Evolutionary conservation across 2,329 filamentous ascomycete species (phyloP), one percentile per base, ranked within the genome.

Genomic region (Cercospora zeina): DNA sequence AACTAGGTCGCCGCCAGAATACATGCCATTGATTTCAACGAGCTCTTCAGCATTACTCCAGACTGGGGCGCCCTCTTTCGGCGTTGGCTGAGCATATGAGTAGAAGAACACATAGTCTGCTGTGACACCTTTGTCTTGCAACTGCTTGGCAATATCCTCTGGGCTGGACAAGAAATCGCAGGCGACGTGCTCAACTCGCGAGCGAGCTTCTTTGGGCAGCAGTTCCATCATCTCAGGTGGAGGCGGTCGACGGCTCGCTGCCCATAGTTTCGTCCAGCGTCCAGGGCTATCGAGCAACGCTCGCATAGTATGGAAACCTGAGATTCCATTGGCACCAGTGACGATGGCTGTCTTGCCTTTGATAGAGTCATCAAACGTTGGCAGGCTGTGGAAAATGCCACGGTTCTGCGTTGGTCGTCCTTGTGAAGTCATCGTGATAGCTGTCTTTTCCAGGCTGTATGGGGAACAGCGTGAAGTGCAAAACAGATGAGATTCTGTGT

Each of bases 281-380:
- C 79, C 63, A 0, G 81, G 80, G 19, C 75, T 73, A 36, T 81
- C 75, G 14, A 76, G 73, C 2, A 84, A 74, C 0, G 79, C 81
- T 10, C 78, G 78, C 54, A 84, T 71, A 72, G 82, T 82, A 68
- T 82, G 77, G 63, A 80, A 77, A 1, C 82, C 82, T 0, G 80
- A 82, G 30, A 84, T 81, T 8, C 81, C 83, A 75, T 83, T 84
- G 57, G 81, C 80, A 5, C 82, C 82, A 0, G 81, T 82, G 37
- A 84, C 76, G 49, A 84, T 79, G 2, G 81, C 82, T 0, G 79
- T 82, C 24, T 83, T 74, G 19, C 73, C 75, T 63, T 78, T 77
- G 58, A 78, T 66, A 0, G 74, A 72, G 3, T 76, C 67, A n/a
- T 78, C 73, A 62, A 78, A 82, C 11, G 77, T 76, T 0, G 81